Percentiles rank a stretch among this genome's conserved stretches.
These are phyloP conservation scores for Wickerhamomyces bovis DNA, from an alignment of 805 yeast genomes.

Conservation along the genomic window DNA sequence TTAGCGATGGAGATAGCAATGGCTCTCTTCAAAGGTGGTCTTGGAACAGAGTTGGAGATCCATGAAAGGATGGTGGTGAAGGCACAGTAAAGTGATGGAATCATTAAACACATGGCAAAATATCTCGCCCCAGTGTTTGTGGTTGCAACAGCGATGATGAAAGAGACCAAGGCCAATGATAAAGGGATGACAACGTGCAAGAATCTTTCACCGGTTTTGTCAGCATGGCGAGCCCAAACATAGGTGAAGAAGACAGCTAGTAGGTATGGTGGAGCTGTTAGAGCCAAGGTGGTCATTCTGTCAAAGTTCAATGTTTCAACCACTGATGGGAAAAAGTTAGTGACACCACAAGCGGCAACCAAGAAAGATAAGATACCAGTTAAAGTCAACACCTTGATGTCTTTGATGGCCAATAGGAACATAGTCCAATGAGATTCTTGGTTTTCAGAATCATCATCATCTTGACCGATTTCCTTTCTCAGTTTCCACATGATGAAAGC, in stretches of 20 bases:
- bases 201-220: conserved; percentile 48
- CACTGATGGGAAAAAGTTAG: conserved; percentile 56
- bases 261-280: conserved; percentile 56
- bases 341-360: conserved; percentile 56
- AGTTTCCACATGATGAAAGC: conserved; percentile 28
- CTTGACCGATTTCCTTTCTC: conserved; percentile 24
- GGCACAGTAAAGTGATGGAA: conserved; percentile 49
- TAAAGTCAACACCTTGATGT: conserved; percentile 42
- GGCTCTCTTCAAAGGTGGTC: conserved; percentile 57
- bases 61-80: conserved; percentile 48
- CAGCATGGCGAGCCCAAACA: conserved; percentile 51
- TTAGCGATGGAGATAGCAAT: conserved; percentile 53
- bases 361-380: conserved; percentile 36
- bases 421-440: conserved; percentile 30
- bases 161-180: conserved; percentile 36
- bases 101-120: conserved; percentile 54
- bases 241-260: conserved; percentile 45
- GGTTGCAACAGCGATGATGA: conserved; percentile 43
- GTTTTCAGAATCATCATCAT: conserved; percentile 21
- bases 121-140: conserved; percentile 51
- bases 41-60: conserved; percentile 49
- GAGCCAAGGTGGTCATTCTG: conserved; percentile 43
- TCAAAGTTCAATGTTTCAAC: conserved; percentile 49
- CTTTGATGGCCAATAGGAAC: conserved; percentile 32
- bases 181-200: conserved; percentile 43